Evolutionary conservation across 1,284 basidiomycete species (phyloP).

Genomic region (Austroboletus niveus): DNA sequence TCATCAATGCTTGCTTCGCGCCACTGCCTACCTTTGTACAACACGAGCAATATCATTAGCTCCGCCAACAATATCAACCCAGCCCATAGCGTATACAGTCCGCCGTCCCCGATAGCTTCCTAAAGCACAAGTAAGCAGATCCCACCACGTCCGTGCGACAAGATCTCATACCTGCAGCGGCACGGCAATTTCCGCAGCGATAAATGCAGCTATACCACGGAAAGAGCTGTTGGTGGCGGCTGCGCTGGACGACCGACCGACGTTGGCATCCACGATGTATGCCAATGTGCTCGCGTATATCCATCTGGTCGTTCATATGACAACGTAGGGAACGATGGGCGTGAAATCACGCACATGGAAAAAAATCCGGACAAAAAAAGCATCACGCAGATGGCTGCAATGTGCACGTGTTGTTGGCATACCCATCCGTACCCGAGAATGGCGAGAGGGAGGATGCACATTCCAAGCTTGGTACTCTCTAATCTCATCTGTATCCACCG

Average conservation of each 20-base stretch:
- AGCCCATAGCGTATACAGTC: slow-evolving; percentile 60
- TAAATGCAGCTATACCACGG: slow-evolving; percentile 65
- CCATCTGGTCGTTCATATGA: slow-evolving; percentile 33
- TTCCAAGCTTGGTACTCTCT: slow-evolving; percentile 57
- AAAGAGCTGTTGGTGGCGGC: slow-evolving; percentile 71
- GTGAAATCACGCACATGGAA: slow-evolving; percentile 51
- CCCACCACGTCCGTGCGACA: too few species aligned
- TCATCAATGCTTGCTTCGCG: slow-evolving; percentile 24
- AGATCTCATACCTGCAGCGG: slow-evolving; percentile 20
- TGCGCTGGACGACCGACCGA: slow-evolving; percentile 69
- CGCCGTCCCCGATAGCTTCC: slow-evolving; percentile 60
- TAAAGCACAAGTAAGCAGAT: slow-evolving; percentile 15
- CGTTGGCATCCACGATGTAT: slow-evolving; percentile 78
- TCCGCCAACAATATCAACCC: slow-evolving; percentile 47
- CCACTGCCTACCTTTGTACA: slow-evolving; percentile 43
- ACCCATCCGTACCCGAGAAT: slow-evolving; percentile 80
- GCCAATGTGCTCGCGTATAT: slow-evolving; percentile 70
- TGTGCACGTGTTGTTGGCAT: slow-evolving; percentile 59
- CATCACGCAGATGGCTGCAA: slow-evolving; percentile 63
- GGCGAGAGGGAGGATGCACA: slow-evolving; percentile 54
- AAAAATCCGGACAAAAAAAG: slow-evolving; percentile 72
- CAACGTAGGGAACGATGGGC: too few species aligned
- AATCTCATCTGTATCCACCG: slow-evolving; percentile 63
- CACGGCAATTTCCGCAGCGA: slow-evolving; percentile 69
- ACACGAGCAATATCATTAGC: slow-evolving; percentile 41